phyloP scores from a whole-genome alignment of 2,329 filamentous ascomycete species.

The Ceratocystis cubensis region DNA sequence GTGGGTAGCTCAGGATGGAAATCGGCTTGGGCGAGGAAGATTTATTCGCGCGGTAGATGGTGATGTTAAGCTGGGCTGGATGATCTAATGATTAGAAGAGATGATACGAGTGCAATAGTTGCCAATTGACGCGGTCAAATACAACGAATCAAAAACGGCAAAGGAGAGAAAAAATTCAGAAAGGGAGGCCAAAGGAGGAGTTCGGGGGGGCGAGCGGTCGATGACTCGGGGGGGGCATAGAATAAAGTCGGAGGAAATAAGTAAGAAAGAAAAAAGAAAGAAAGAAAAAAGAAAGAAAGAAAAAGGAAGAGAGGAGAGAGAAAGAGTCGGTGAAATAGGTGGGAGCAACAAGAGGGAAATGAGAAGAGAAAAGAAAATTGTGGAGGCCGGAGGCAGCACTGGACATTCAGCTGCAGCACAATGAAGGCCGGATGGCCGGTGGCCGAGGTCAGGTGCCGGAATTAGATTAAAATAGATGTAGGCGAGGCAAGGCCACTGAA shows the following conservation, averaged over 20 bases:
- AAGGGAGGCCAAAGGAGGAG: too few species aligned
- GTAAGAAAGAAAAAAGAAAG: constrained; percentile 6
- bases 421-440: constrained; percentile 21
- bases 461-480: constrained; percentile 14
- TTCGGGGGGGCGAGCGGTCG: neutral
- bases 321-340: constrained; percentile 5
- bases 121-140: too few species aligned
- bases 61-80: too few species aligned
- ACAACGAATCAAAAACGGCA: too few species aligned
- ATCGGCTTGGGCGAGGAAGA: neutral
- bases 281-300: neutral
- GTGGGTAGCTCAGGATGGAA: neutral
- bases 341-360: constrained; percentile 8
- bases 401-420: constrained; percentile 11
- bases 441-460: constrained; percentile 21
- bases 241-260: neutral
- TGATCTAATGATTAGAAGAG: neutral
- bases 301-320: neutral
- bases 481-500: neutral
- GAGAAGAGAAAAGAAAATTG: constrained; percentile 16
- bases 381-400: constrained; percentile 20
- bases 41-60: too few species aligned
- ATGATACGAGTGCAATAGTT: too few species aligned
- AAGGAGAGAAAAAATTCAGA: too few species aligned
- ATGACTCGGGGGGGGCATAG: neutral